Base-by-base conservation (phyloP, 2,329 filamentous ascomycete species). In the Paraphoma sp. region DNA sequence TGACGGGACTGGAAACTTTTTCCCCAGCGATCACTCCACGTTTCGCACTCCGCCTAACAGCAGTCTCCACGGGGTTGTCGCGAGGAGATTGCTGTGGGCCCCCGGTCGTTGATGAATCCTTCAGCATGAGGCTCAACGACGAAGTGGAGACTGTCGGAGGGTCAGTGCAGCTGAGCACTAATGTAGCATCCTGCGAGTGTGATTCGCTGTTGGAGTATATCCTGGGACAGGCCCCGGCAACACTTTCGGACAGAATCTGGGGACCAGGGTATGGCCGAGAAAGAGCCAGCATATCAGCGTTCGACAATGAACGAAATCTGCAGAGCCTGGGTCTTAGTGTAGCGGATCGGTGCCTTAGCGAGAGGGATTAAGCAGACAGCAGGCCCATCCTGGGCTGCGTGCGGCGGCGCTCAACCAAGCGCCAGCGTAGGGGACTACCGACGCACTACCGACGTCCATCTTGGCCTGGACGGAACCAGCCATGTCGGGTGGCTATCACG, bases 91-190 rank as follows among this genome's bases (percentile, higher is more conserved):
- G 52, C 45, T 64, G 59, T 64, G 54, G 64, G 62, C 62, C 51
- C 29, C 33, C 18, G 28, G 31, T 28, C 46, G 23, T 17, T 55
- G 53, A 50, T 59, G 48, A 50, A 46, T 54, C 51, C 50, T 54
- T 62, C 53, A 57, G 42, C 61, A 58, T 71, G 65, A 68, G 68
- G 68, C 68, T 71, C 67, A 69, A 70, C 59, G 59, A 56, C 51
- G 16, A 50, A 59, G 63, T 67, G 66, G 67, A 59, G 50, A 54
- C 36, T 40, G 47, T 56, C 53, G 54, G 54, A 45, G 17, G 11
- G 43, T 30, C 10, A 45, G 43, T 18, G 17, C 43, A 12, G 14
- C 10, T 14, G 14, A 14, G 14, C 33, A 14, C 14, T 36, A 36
- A 14, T 36, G 33, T 36, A 10, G 33, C 4, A 12, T 45, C 28